Percentiles rank a stretch among this genome's conserved stretches.
Conservation (phyloP, 2,329 filamentous ascomycete species). For the Elsinoe perseae region DNA sequence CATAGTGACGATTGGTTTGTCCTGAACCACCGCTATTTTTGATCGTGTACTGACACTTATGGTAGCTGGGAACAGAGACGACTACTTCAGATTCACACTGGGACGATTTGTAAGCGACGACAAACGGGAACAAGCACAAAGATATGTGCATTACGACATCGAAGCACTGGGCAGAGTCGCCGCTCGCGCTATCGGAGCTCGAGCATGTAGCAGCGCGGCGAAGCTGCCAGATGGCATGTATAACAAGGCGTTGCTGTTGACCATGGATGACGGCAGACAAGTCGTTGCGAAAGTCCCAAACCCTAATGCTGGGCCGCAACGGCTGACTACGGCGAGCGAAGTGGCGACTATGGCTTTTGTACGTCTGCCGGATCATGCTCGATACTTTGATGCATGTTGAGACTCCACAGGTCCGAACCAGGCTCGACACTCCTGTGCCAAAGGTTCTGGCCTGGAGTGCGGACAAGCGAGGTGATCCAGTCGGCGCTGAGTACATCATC, state of each 20-base stretch:
- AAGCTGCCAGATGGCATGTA: conserved; percentile 31
- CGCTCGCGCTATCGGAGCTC: conserved; percentile 24
- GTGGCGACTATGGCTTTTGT: conserved; percentile 34
- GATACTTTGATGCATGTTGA: not conserved
- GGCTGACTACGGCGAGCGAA: conserved; percentile 33
- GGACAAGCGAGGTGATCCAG: conserved; percentile 23
- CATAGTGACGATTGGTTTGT: no score
- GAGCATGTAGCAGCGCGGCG: conserved; percentile 24
- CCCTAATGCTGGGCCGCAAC: conserved; percentile 30
- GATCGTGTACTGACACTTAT: not conserved
- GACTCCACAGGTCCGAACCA: conserved; percentile 21
- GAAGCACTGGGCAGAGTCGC: conserved; percentile 25
- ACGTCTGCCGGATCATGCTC: conserved; percentile 6
- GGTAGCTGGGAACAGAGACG: not conserved
- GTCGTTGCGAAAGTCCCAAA: conserved; percentile 34
- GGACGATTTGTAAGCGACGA: conserved; percentile 27
- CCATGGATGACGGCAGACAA: conserved; percentile 31
- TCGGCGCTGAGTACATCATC: conserved; percentile 32
- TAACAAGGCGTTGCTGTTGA: conserved; percentile 31
- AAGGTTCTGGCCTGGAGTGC: conserved; percentile 31
- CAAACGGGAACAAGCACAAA: conserved; percentile 22
- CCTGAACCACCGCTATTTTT: no score
- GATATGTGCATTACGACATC: conserved; percentile 27
- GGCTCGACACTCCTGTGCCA: conserved; percentile 29
- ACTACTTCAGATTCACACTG: conserved; percentile 27